Percentiles rank a stretch among this genome's conserved stretches.
phyloP scores from a whole-genome alignment of 1,284 basidiomycete genomes.

The Leccinum fallax region DNA sequence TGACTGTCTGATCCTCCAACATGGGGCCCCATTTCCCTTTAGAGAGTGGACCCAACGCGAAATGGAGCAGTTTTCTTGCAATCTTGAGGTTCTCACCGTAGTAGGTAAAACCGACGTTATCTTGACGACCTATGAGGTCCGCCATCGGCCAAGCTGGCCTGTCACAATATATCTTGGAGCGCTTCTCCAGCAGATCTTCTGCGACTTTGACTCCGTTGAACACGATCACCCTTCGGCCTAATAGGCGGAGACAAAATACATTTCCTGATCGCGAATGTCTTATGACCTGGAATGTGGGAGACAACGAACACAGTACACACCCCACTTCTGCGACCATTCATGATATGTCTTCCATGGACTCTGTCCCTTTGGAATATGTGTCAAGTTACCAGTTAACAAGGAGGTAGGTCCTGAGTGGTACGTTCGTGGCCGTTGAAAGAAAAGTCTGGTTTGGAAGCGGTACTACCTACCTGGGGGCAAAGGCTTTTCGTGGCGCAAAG shows the following conservation, averaged over 20 bases:
- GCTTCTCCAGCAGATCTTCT: conserved; percentile 39
- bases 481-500: background rate
- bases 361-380: conserved; percentile 3
- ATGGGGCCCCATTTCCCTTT: conserved; percentile 9
- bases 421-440: background rate
- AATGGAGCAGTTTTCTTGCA: conserved; percentile 14
- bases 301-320: background rate
- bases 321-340: conserved; percentile 15
- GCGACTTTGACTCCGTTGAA: conserved; percentile 38
- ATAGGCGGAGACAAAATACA: conserved; percentile 33
- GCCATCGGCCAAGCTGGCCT: conserved; percentile 32
- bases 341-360: conserved; percentile 14
- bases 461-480: conserved; percentile 5
- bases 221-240: conserved; percentile 39
- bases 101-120: conserved; percentile 16
- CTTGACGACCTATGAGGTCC: conserved; percentile 37
- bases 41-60: conserved; percentile 7
- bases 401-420: conserved; percentile 6
- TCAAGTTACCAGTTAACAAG: conserved; percentile 5
- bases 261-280: conserved; percentile 7
- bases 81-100: conserved; percentile 14
- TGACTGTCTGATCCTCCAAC: conserved; percentile 15
- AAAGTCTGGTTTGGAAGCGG: background rate
- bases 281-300: background rate
- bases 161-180: conserved; percentile 40